Conservation (phyloP, 257 asterid genomes). For the Nicotiana tabacum region DNA sequence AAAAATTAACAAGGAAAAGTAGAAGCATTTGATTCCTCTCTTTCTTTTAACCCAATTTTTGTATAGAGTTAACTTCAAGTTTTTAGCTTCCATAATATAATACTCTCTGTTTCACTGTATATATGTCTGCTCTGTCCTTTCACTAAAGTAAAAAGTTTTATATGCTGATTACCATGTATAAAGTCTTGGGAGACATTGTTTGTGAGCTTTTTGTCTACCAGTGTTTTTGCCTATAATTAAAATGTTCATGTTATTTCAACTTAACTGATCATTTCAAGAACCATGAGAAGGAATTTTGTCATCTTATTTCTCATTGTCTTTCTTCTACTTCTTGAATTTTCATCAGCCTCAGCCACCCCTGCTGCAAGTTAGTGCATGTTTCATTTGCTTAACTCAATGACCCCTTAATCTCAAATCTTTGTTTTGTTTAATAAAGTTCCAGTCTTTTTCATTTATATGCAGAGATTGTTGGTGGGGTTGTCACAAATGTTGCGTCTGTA, state of each 20-base stretch:
- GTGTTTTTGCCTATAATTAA: background rate
- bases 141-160: conserved; percentile 21
- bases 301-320: conserved; percentile 31
- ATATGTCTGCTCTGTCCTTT: conserved; percentile 20
- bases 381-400: background rate
- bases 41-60: background rate
- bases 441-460: conserved; percentile 14
- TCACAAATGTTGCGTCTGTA: conserved; percentile 68
- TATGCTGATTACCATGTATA: conserved; percentile 24
- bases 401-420: background rate
- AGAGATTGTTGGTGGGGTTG: conserved; percentile 84
- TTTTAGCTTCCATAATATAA: background rate
- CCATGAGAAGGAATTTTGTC: conserved; percentile 45
- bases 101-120: background rate
- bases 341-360: conserved; percentile 72
- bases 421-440: background rate
- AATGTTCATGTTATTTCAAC: background rate
- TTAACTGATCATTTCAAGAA: background rate
- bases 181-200: background rate
- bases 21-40: background rate
- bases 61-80: background rate
- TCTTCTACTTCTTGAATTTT: conserved; percentile 42
- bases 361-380: conserved; percentile 63
- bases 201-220: conserved; percentile 15
- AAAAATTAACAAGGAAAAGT: background rate